Conservation (phyloP, 2,329 filamentous ascomycete genomes). For the Stagonosporopsis vannaccii region DNA sequence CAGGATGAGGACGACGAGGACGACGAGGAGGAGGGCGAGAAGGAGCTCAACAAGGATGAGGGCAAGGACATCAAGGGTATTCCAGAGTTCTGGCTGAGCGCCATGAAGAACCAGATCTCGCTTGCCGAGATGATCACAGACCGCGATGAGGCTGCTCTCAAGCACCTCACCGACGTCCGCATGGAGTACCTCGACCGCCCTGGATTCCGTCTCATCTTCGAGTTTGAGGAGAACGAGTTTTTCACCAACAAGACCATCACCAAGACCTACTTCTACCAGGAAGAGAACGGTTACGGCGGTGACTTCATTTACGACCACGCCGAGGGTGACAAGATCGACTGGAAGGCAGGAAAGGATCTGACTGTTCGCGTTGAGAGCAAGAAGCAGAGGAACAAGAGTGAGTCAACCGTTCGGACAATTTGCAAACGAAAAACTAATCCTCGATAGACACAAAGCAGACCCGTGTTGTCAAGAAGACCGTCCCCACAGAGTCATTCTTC, state of each 20-base stretch:
- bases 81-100: conserved; percentile 98
- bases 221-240: conserved; percentile 93
- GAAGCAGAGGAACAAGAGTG: conserved; percentile 99
- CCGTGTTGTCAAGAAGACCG: conserved; percentile 97
- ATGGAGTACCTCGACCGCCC: conserved; percentile 99
- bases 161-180: conserved; percentile 87
- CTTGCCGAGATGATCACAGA: conserved; percentile 99
- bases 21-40: conserved; percentile 60
- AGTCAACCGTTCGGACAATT: conserved; percentile 41
- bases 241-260: conserved; percentile 97
- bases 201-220: conserved; percentile 97
- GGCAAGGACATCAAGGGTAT: conserved; percentile 74
- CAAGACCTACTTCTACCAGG: conserved; percentile 99
- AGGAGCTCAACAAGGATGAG: conserved; percentile 66
- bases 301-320: conserved; percentile 99
- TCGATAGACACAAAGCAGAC: conserved; percentile 94
- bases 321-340: conserved; percentile 97
- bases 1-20: conserved; percentile 73
- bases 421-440: conserved; percentile 22
- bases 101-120: conserved; percentile 99
- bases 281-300: conserved; percentile 96
- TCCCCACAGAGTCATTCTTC: conserved; percentile 95
- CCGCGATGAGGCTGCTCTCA: conserved; percentile 91
- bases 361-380: conserved; percentile 97
- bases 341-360: conserved; percentile 91